Evolutionary conservation across 208 protist genomes (phyloP).

Genomic region (Wallacemonas sp.): DNA sequence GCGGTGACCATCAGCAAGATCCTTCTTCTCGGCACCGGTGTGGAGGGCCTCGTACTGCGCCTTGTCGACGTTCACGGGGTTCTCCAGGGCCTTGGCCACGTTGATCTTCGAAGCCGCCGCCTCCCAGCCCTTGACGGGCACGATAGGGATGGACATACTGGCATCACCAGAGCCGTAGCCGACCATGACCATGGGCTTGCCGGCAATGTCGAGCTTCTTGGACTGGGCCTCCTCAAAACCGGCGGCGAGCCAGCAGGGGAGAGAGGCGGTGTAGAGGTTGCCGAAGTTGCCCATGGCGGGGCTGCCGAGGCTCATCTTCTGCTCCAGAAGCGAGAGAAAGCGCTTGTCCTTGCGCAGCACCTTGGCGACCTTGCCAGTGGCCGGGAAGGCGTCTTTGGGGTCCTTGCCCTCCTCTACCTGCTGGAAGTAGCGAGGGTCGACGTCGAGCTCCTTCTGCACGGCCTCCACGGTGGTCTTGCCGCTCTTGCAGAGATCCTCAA

Average conservation of each 20-base stretch:
- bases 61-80: slow-evolving; percentile 69
- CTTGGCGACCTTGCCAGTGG: slow-evolving; percentile 81
- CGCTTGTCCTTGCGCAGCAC: slow-evolving; percentile 74
- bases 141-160: slow-evolving; percentile 85
- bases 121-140: slow-evolving; percentile 81
- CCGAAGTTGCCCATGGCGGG: slow-evolving; percentile 86
- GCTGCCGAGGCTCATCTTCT: slow-evolving; percentile 90
- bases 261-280: slow-evolving; percentile 91
- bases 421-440: slow-evolving; percentile 73
- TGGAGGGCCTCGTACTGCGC: slow-evolving; percentile 87
- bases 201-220: slow-evolving; percentile 80
- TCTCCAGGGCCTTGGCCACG: slow-evolving; percentile 65
- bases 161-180: slow-evolving; percentile 89
- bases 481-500: slow-evolving; percentile 64
- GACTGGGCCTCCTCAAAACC: slow-evolving; percentile 86
- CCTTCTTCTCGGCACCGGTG: slow-evolving; percentile 69
- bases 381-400: slow-evolving; percentile 72
- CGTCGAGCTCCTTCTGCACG: slow-evolving; percentile 66
- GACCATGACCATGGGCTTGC: slow-evolving; percentile 88
- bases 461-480: slow-evolving; percentile 47
- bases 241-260: slow-evolving; percentile 88
- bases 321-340: slow-evolving; percentile 73
- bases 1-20: slow-evolving; percentile 51
- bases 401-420: slow-evolving; percentile 71
- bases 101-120: slow-evolving; percentile 79